A percentile compares a stretch with the other conserved stretches of the same genome.
Evolutionary conservation across 148 eudicot species (phyloP).

Genomic region (Cornus kousa): DNA sequence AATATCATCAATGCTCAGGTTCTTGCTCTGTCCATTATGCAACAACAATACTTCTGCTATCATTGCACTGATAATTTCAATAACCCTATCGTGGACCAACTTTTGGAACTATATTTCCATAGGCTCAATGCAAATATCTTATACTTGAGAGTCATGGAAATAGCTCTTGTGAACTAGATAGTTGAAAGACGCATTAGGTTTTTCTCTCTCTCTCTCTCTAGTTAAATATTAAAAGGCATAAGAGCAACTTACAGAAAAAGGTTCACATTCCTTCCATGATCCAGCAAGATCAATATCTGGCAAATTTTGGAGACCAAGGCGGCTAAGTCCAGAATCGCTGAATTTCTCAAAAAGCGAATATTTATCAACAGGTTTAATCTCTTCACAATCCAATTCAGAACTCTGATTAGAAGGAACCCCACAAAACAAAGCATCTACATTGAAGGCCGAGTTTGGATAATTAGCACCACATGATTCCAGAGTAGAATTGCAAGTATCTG

Average conservation of each 20-base stretch:
- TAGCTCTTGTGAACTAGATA: no score
- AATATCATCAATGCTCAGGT: no score
- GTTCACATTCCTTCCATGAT: conserved; percentile 64
- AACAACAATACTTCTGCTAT: no score
- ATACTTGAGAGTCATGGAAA: no score
- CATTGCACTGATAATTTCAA: no score
- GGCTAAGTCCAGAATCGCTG: conserved; percentile 49
- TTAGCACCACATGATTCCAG: conserved; percentile 12
- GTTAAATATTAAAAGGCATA: neutral
- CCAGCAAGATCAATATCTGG: conserved; percentile 49
- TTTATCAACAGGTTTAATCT: conserved; percentile 34
- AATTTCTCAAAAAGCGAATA: conserved; percentile 59
- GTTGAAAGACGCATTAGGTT: no score
- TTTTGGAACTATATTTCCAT: no score
- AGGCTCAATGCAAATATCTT: no score
- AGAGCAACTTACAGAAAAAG: conserved; percentile 57
- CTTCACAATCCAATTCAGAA: conserved; percentile 15
- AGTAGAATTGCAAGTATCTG: conserved; percentile 4
- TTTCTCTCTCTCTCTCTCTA: no score
- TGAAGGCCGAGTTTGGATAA: conserved; percentile 21
- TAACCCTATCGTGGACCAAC: no score
- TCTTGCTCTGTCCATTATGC: no score
- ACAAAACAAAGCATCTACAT: conserved; percentile 18
- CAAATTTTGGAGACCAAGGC: conserved; percentile 53
- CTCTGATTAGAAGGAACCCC: conserved; percentile 16